Evolutionary conservation across 768 basidiomycete genomes (phyloP).

Genomic region (Megacollybia marginata): DNA sequence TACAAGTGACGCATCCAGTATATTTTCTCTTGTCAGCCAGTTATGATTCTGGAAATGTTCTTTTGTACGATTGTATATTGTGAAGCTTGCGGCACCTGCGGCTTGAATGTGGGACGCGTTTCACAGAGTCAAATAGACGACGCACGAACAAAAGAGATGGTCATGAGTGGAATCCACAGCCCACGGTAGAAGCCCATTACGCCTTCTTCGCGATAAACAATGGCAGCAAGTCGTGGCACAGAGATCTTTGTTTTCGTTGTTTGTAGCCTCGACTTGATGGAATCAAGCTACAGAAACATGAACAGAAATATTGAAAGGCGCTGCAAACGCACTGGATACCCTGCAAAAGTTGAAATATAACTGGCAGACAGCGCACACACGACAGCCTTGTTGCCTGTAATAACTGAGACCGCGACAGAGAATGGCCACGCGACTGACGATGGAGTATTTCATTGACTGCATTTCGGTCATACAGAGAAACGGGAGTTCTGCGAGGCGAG

Average conservation of each 20-base stretch:
- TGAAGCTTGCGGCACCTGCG: slow-evolving; percentile 83
- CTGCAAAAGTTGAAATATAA: slow-evolving; percentile 87
- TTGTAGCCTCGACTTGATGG: slow-evolving; percentile 89
- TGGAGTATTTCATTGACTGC: not conserved
- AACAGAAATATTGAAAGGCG: not conserved
- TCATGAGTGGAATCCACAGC: slow-evolving; percentile 86
- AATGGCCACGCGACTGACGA: too few species aligned
- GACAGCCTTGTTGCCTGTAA: slow-evolving; percentile 74
- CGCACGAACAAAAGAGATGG: slow-evolving; percentile 94
- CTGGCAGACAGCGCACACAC: slow-evolving; percentile 88
- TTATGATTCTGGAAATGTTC: slow-evolving; percentile 56
- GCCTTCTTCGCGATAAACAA: slow-evolving; percentile 82
- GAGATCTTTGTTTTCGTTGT: slow-evolving; percentile 72
- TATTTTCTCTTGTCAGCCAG: slow-evolving; percentile 48
- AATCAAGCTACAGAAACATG: slow-evolving; percentile 60
- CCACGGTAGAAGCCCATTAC: slow-evolving; percentile 86
- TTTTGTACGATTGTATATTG: slow-evolving; percentile 83
- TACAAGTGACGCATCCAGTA: slow-evolving; percentile 65
- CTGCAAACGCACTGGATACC: slow-evolving; percentile 59
- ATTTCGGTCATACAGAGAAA: slow-evolving; percentile 18
- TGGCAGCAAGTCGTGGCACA: slow-evolving; percentile 60
- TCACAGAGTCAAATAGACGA: slow-evolving; percentile 17
- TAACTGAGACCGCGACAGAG: too few species aligned
- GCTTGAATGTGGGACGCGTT: slow-evolving; percentile 2
- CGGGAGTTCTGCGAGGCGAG: slow-evolving; percentile 35